Conservation (phyloP, 1,284 basidiomycete genomes). For the Sphaerobolus stellatus region DNA sequence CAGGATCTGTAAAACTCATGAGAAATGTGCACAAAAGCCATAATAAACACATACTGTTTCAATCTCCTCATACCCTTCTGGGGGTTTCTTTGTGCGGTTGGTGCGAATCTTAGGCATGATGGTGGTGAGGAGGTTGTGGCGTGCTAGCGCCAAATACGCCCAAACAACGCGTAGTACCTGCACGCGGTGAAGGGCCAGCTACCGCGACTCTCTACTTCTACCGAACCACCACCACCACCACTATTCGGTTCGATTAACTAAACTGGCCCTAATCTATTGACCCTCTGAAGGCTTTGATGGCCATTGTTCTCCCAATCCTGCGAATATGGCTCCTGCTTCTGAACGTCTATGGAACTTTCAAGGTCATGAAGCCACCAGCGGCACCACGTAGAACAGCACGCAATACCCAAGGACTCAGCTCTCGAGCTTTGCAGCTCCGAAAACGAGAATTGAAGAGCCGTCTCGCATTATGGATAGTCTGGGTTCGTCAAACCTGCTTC, state of each 20-base stretch:
- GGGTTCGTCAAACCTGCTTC: constrained; percentile 53
- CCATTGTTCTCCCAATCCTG: constrained; percentile 64
- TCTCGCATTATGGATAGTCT: constrained; percentile 78
- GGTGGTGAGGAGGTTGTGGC: constrained; percentile 12
- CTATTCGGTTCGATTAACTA: not conserved
- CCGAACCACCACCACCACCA: not conserved
- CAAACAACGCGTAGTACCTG: constrained; percentile 12
- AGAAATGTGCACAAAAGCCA: not conserved
- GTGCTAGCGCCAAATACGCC: constrained; percentile 7
- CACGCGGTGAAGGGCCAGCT: not conserved
- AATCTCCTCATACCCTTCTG: constrained; percentile 97
- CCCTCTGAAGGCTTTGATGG: constrained; percentile 42
- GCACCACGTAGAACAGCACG: constrained; percentile 45
- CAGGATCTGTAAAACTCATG: constrained; percentile 59
- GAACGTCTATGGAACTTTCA: constrained; percentile 81
- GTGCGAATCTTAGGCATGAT: constrained; percentile 95
- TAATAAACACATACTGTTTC: constrained; percentile 55
- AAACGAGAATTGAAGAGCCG: constrained; percentile 82
- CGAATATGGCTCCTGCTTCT: constrained; percentile 68
- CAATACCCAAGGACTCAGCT: constrained; percentile 59
- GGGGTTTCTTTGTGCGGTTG: constrained; percentile 90
- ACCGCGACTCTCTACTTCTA: not conserved
- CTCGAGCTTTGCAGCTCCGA: constrained; percentile 64
- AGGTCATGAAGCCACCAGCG: constrained; percentile 67
- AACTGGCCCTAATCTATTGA: not conserved